Evolutionary conservation across 345 rosid species (phyloP).

Genomic region (Arabis alpina): DNA sequence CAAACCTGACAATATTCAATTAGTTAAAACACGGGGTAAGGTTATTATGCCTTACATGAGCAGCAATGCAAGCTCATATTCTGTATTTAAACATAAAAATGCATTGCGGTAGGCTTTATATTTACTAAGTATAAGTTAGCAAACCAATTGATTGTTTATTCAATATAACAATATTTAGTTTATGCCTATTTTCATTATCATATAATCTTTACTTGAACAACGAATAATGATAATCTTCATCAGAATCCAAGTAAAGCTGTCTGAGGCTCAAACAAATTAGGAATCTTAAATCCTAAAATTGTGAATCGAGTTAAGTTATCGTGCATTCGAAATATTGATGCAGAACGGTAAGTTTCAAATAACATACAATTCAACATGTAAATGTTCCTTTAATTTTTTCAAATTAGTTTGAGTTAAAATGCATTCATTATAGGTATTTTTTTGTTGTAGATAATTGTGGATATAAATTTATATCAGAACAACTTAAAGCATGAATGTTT

Average conservation of each 20-base stretch:
- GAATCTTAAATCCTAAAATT: background rate
- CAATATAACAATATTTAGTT: background rate
- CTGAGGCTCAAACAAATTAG: background rate
- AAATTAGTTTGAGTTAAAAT: too few species aligned
- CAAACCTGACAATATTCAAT: background rate
- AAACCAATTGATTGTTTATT: conserved; percentile 19
- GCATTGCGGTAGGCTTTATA: conserved; percentile 25
- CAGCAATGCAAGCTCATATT: conserved; percentile 14
- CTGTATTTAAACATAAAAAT: background rate
- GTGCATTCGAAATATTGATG: background rate
- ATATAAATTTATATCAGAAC: too few species aligned
- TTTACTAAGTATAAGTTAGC: background rate
- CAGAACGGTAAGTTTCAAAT: too few species aligned
- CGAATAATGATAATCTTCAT: background rate
- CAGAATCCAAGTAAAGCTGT: background rate
- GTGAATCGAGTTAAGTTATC: background rate
- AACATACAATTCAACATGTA: too few species aligned
- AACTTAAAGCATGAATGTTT: too few species aligned
- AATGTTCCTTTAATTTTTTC: too few species aligned
- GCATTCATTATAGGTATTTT: too few species aligned
- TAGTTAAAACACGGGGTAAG: background rate
- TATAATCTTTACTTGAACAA: too few species aligned
- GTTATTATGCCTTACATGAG: conserved; percentile 1
- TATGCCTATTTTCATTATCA: background rate
- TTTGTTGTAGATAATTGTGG: too few species aligned